These are phyloP conservation scores for Corchorus capsularis DNA, from an alignment of 345 rosid species.

Conservation along the genomic window DNA sequence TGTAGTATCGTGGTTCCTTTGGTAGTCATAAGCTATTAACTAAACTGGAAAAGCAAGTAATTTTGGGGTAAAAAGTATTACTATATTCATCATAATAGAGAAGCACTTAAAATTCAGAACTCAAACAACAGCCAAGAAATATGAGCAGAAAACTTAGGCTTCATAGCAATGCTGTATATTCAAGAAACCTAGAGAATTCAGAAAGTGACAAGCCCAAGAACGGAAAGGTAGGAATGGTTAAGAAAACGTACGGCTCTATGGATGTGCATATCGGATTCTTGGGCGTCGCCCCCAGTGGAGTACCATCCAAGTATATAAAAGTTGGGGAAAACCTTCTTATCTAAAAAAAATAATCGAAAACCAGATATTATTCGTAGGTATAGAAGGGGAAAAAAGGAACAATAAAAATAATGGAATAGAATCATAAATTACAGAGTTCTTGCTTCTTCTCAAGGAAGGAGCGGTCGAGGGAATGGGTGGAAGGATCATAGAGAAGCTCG, in stretches of 20 bases:
- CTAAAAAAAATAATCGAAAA: constrained; percentile 32
- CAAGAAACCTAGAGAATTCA: not conserved
- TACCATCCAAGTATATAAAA: constrained; percentile 96
- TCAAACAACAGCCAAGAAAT: not conserved
- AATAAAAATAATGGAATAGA: not conserved
- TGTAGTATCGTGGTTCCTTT: not conserved
- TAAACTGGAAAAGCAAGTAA: not conserved
- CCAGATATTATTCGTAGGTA: not conserved
- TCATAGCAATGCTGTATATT: not conserved
- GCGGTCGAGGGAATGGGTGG: constrained; percentile 71
- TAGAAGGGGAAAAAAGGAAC: not conserved
- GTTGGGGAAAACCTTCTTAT: constrained; percentile 91
- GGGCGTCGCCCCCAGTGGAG: constrained; percentile 84
- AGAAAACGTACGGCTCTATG: constrained; percentile 79
- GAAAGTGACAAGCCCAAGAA: not conserved
- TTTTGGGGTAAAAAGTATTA: not conserved
- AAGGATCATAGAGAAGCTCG: constrained; percentile 83
- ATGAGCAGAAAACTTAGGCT: not conserved
- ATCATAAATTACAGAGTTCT: constrained; percentile 68
- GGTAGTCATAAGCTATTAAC: not conserved
- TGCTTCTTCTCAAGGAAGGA: constrained; percentile 94
- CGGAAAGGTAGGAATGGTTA: not conserved
- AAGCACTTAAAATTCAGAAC: not conserved
- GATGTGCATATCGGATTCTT: constrained; percentile 88
- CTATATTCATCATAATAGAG: not conserved